Conservation (phyloP, 1,139 yeast genomes). For the Suhomyces bokatorum region DNA sequence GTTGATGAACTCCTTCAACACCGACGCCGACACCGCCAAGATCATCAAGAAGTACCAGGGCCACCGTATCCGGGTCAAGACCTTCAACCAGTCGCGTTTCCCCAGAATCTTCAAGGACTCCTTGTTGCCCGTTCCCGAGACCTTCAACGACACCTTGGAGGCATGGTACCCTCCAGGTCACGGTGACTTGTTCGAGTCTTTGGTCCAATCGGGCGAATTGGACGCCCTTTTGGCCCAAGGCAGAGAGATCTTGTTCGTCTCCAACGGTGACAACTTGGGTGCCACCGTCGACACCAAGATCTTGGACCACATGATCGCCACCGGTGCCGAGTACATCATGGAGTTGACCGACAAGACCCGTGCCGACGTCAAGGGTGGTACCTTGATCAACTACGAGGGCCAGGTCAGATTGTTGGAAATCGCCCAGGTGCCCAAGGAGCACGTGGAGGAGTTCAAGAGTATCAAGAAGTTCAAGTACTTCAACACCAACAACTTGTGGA, state of each 20-base stretch:
- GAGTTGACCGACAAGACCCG: conserved; percentile 98
- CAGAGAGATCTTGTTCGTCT: conserved; percentile 90
- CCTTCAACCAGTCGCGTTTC: conserved; percentile 95
- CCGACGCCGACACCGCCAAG: conserved; percentile 93
- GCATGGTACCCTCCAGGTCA: conserved; percentile 99
- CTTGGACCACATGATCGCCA: conserved; percentile 87
- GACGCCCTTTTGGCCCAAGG: conserved; percentile 91
- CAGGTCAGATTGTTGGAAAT: conserved; percentile 92
- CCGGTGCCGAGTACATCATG: conserved; percentile 94
- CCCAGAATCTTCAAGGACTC: conserved; percentile 97
- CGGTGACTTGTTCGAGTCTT: conserved; percentile 93
- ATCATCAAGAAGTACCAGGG: conserved; percentile 96
- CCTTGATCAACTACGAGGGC: conserved; percentile 94
- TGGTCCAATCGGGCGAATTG: conserved; percentile 87
- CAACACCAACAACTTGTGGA: conserved; percentile 98
- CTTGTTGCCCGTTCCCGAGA: conserved; percentile 86
- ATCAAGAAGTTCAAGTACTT: conserved; percentile 97
- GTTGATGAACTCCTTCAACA: conserved; percentile 97
- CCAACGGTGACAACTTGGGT: conserved; percentile 97
- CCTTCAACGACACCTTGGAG: conserved; percentile 71
- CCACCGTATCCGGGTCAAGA: conserved; percentile 91
- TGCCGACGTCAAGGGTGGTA: conserved; percentile 99
- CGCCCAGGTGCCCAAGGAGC: conserved; percentile 99
- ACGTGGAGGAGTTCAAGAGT: conserved; percentile 95
- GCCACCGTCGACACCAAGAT: conserved; percentile 95